phyloP scores from a whole-genome alignment of 495 filamentous ascomycete species.

The Clavariopsis aquatica region DNA sequence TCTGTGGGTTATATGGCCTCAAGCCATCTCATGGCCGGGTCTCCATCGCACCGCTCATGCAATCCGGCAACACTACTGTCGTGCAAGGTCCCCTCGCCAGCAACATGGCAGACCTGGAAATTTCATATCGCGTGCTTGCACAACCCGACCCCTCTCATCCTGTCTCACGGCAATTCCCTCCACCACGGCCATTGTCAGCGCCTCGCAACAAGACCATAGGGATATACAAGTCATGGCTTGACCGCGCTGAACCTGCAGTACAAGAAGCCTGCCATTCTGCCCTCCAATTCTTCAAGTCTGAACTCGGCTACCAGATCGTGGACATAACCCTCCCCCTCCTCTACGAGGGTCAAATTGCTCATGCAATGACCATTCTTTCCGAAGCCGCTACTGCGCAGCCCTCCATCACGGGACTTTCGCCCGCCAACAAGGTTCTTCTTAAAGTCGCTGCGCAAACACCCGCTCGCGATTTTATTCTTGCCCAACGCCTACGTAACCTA shows the following conservation, averaged over 20 bases:
- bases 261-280: conserved; percentile 59
- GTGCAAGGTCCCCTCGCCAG: conserved; percentile 76
- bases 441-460: conserved; percentile 63
- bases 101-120: conserved; percentile 77
- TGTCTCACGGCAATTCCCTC: conserved; percentile 52
- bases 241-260: conserved; percentile 65
- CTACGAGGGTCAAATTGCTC: conserved; percentile 72
- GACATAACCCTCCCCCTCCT: conserved; percentile 76
- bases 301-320: conserved; percentile 65
- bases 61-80: conserved; percentile 62
- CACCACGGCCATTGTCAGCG: conserved; percentile 46
- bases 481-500: conserved; percentile 71
- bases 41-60: conserved; percentile 60
- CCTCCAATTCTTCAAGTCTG: conserved; percentile 60
- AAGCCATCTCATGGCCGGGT: conserved; percentile 82
- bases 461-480: conserved; percentile 67
- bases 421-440: conserved; percentile 74
- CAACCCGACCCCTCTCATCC: conserved; percentile 64
- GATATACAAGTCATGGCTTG: conserved; percentile 74
- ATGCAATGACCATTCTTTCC: conserved; percentile 75
- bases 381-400: conserved; percentile 38
- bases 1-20: conserved; percentile 85
- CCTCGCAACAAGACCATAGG: conserved; percentile 59
- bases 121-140: conserved; percentile 76
- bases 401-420: conserved; percentile 55